phyloP scores from a whole-genome alignment of 192 early-diverging fungal species.

The Coemansia sp. region DNA sequence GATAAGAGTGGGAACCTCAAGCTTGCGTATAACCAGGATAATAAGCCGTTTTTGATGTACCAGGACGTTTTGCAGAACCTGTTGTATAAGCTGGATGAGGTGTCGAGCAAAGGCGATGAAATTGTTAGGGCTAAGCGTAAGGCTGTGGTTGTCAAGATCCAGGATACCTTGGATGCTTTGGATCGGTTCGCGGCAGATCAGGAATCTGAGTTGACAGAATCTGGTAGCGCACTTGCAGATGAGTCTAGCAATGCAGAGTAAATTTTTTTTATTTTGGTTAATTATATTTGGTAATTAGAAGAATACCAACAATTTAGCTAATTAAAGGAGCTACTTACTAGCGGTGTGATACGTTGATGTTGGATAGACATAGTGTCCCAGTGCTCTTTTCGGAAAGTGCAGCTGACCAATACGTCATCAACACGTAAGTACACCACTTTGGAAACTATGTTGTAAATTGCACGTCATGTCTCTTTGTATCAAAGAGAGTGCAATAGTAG shows the following conservation, averaged over 20 bases:
- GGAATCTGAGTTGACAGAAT: conserved; percentile 36
- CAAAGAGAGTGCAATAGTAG: no score
- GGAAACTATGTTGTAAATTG: no score
- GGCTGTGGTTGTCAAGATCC: conserved; percentile 40
- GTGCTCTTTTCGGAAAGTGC: not conserved
- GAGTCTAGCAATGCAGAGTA: conserved; percentile 35
- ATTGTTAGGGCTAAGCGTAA: conserved; percentile 28
- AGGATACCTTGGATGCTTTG: conserved; percentile 38
- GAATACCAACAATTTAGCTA: not conserved
- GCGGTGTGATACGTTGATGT: no score
- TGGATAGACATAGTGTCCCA: no score
- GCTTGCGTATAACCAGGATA: conserved; percentile 38
- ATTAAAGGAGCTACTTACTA: no score
- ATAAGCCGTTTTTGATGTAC: conserved; percentile 40
- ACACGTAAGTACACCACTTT: no score
- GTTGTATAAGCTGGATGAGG: conserved; percentile 27
- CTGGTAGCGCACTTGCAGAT: conserved; percentile 18
- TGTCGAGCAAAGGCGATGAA: conserved; percentile 32
- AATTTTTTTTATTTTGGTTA: not conserved
- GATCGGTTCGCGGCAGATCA: conserved; percentile 43
- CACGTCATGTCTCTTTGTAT: no score
- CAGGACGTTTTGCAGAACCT: conserved; percentile 39
- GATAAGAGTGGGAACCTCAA: conserved; percentile 43
- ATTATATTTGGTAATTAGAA: not conserved
- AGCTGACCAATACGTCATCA: not conserved